Conservation (phyloP, 208 protist species). For the Leishmania mexicana region DNA sequence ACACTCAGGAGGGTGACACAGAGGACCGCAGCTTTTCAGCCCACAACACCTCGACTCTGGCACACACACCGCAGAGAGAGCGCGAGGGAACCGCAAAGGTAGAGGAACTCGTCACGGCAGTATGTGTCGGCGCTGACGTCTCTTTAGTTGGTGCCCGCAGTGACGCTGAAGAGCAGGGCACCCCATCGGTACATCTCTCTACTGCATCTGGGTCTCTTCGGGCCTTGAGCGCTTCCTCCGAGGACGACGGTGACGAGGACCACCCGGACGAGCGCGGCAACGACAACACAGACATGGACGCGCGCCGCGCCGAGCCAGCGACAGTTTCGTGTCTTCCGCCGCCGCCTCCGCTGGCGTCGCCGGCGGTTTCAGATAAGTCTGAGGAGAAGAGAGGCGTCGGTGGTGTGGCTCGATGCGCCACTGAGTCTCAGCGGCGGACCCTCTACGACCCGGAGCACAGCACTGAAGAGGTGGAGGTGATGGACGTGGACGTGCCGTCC, state of each 20-base stretch:
- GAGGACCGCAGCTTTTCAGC: constrained; percentile 22
- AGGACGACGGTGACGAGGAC: constrained; percentile 7
- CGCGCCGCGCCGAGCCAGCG: constrained; percentile 4
- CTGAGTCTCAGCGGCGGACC: neutral
- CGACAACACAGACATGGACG: neutral
- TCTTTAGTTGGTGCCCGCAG: neutral
- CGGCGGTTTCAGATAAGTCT: neutral
- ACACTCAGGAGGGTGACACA: constrained; percentile 19
- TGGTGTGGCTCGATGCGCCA: neutral
- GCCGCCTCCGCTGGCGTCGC: neutral
- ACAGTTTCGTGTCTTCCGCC: constrained; percentile 13
- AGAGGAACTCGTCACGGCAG: neutral
- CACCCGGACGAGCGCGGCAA: neutral
- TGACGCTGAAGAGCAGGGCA: constrained; percentile 4
- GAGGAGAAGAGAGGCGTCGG: neutral
- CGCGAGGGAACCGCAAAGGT: neutral
- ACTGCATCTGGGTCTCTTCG: constrained; percentile 5
- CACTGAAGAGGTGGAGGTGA: neutral
- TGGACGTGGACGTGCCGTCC: constrained; percentile 1
- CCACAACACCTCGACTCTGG: constrained; percentile 1
- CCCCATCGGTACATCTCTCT: constrained; percentile 8
- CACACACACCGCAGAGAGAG: neutral
- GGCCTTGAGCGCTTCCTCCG: neutral
- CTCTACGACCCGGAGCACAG: constrained; percentile 7
- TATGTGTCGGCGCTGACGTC: neutral